Evolutionary conservation across 192 early-diverging fungal species (phyloP).

Genomic region (Entomortierella chlamydospora): DNA sequence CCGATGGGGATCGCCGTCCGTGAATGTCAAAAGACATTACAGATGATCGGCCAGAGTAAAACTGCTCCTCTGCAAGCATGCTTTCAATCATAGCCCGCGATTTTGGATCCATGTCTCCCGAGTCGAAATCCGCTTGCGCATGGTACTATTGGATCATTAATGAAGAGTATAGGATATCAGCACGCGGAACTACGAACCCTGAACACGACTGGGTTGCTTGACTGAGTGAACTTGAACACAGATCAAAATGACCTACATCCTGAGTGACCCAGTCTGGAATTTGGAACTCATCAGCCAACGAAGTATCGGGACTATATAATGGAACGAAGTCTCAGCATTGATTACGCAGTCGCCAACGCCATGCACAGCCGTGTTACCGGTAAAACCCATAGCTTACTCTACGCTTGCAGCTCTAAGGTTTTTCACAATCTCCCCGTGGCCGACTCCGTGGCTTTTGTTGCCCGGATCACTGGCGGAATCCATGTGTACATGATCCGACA

Average conservation of each 20-base stretch:
- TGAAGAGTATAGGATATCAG: neutral
- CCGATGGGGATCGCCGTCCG: neutral
- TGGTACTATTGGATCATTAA: constrained; percentile 20
- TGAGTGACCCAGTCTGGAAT: constrained; percentile 52
- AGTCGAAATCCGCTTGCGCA: constrained; percentile 19
- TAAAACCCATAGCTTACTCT: neutral
- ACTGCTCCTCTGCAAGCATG: constrained; percentile 73
- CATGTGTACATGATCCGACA: neutral
- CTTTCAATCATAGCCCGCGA: constrained; percentile 66
- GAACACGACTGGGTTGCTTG: too few species aligned
- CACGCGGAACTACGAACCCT: neutral
- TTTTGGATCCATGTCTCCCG: constrained; percentile 64
- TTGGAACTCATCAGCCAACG: constrained; percentile 25
- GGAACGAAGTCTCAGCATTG: neutral
- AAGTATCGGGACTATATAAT: constrained; percentile 7
- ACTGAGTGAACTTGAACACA: too few species aligned
- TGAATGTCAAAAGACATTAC: neutral
- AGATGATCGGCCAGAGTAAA: constrained; percentile 61
- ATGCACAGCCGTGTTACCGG: neutral
- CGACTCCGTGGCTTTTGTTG: neutral
- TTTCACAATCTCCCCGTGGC: neutral
- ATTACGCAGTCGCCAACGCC: neutral
- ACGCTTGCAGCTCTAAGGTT: neutral
- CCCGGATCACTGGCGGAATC: neutral
- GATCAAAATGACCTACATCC: constrained; percentile 23